Base-by-base conservation (phyloP, 2,329 filamentous ascomycete species). In the Apiospora aurea region DNA sequence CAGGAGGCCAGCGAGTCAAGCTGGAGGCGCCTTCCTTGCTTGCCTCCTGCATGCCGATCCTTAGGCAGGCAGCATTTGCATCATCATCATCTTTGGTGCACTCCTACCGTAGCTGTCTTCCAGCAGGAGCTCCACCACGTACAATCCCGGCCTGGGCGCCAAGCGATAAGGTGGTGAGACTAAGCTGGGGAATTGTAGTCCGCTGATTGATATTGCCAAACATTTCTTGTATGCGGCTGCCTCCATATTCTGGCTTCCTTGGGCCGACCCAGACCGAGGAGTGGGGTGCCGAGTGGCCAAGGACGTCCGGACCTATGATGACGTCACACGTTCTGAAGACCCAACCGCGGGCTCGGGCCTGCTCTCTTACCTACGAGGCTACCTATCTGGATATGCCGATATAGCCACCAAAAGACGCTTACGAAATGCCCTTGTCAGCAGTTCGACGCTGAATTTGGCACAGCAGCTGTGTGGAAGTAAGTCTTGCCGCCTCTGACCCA, bases 221-320 rank as follows among this genome's bases (percentile, higher is more conserved):
- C 0, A 78, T 72, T 10, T 78, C 73, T 43, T 74, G 73, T 4
- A 77, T 73, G 4, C 77, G 75, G 14, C 53, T 57, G 26, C 29
- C 53, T 57, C 53, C 53, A 57, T 57, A 14, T 10, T 26, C 38
- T 57, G 53, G 26, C 5, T 34, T 24, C 53, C 53, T 57, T 34
- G 34, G 7, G 5, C 26, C 34, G 53, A 18, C 7, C 26, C 26
- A 26, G 53, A 34, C 53, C 53, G 53, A 57, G 34, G 53, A 57
- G 53, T 34, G 53, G 53, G 38, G 26, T 57, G 26, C 53, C 4
- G 8, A 57, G 53, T 34, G 8, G 83, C 82, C 16, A 84, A 82
- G 67, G 82, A 85, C 53, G 80, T 82, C 46, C 79, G 79, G 0
- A 72, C 79, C 1, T 85, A 85, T 68, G 83, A 85, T 66, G 76